Base-by-base conservation (phyloP, 495 filamentous ascomycete genomes). In the Hyaloscypha hepaticicola region DNA sequence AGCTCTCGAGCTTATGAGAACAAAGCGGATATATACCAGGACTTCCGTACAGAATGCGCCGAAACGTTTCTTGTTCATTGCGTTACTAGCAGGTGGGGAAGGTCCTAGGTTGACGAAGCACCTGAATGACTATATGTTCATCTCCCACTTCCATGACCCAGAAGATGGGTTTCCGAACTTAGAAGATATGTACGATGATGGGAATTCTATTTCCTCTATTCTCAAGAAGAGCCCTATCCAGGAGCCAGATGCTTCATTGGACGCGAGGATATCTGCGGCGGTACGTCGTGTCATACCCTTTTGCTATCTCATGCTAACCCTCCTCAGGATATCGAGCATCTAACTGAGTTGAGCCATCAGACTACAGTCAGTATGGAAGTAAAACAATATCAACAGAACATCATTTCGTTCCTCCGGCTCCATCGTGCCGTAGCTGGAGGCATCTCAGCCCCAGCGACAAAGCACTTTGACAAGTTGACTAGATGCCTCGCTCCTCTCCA, bases 1-100 rank as follows among this genome's bases (percentile, higher is more conserved):
- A 71, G 87, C 85, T 28, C 82, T 99, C 28, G 94, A 96, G 83
- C 87, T 99, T 26, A 88, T 95, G 69, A 90, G 91, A 22, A 88
- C 88, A 8, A 89, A 86, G 56, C 85, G 89, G 58, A 85, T 96
- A 60, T 87, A 88, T 65, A 91, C 89, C 1, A 84, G 86, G 58
- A 90, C 83, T 24, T 83, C 83, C 19, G 82, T 90, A 55, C 84
- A 93, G 26, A 80, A 83, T 60, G 90, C 90, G 11, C 93, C 93
- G 9, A 85, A 87, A 69, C 82, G 84, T 38, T 98, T 98, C 75
- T 78, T 97, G 19, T 85, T 97, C 69, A 77, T 97, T 26, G 87
- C 92, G 16, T 73, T 96, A 19, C 75, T 93, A 31, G 80, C 78
- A 38, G 77, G 77, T 58, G 69, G 72, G 16, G 74, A 76, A 21